Percentiles rank a stretch among this genome's conserved stretches.
These are phyloP conservation scores for Petunia hybrid DNA, from an alignment of 305 asterid genomes.

Conservation along the genomic window DNA sequence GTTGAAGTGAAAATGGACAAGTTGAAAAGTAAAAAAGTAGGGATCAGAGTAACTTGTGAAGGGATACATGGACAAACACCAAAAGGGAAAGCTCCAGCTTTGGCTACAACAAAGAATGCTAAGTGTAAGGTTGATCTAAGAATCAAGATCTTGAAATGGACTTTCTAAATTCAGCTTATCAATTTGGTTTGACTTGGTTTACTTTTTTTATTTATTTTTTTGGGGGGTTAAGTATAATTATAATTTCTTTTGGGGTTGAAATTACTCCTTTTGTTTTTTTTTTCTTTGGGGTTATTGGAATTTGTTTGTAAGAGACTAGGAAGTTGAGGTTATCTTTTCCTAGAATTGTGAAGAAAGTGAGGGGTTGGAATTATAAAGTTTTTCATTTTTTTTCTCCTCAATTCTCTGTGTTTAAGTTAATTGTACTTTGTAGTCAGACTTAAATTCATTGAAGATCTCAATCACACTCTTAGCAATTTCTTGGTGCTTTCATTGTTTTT, in stretches of 20 bases:
- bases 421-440: not conserved
- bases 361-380: constrained; percentile 10
- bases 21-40: constrained; percentile 68
- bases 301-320: constrained; percentile 27
- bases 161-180: constrained; percentile 50
- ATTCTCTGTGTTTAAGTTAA: not conserved
- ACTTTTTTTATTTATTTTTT: not conserved
- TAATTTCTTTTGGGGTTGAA: constrained; percentile 26
- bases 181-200: not conserved
- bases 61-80: constrained; percentile 70
- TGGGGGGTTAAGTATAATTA: not conserved
- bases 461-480: constrained; percentile 6
- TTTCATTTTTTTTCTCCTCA: not conserved
- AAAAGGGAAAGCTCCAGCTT: constrained; percentile 61
- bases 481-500: not conserved
- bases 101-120: constrained; percentile 58
- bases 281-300: constrained; percentile 8
- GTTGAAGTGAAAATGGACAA: constrained; percentile 75
- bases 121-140: constrained; percentile 85
- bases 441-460: constrained; percentile 27
- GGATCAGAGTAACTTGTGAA: constrained; percentile 74
- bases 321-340: not conserved
- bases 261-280: constrained; percentile 2
- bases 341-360: constrained; percentile 24
- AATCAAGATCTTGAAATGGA: constrained; percentile 88